A percentile compares a stretch with the other conserved stretches of the same genome.
Conservation (phyloP, 768 basidiomycete genomes). For the Lentinula boryana region DNA sequence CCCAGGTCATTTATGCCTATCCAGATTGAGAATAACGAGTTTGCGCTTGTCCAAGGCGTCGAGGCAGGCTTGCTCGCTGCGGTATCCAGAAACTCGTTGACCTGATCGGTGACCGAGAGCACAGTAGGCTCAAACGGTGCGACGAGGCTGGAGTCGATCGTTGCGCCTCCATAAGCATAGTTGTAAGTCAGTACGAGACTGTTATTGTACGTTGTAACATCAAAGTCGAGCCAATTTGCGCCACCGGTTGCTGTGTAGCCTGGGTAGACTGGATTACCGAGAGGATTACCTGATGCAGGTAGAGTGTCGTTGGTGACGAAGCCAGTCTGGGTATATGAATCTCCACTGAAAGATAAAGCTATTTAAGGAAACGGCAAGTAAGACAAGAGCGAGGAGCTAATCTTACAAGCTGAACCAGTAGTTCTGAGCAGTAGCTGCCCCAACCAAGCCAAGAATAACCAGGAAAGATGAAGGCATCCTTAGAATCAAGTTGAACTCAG, state of each 20-base stretch:
- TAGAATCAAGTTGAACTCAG: background rate
- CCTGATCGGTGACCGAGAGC: conserved; percentile 53
- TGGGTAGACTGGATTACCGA: conserved; percentile 51
- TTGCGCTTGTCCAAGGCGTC: conserved; percentile 49
- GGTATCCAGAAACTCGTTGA: conserved; percentile 47
- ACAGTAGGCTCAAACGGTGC: conserved; percentile 45
- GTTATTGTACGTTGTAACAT: conserved; percentile 46
- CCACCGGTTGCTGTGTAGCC: conserved; percentile 50
- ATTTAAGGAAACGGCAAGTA: background rate
- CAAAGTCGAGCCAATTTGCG: conserved; percentile 54
- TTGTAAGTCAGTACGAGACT: conserved; percentile 55
- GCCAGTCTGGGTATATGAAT: conserved; percentile 55
- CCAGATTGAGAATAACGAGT: conserved; percentile 61
- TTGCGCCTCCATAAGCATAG: conserved; percentile 62
- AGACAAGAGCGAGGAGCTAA: background rate
- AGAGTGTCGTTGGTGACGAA: conserved; percentile 35
- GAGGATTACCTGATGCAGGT: conserved; percentile 39
- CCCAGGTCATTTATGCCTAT: conserved; percentile 72
- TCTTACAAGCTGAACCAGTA: conserved; percentile 58
- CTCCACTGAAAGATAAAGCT: conserved; percentile 31
- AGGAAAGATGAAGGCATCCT: background rate
- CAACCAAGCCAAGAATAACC: background rate
- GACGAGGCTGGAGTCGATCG: conserved; percentile 55
- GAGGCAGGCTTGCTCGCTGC: conserved; percentile 41
- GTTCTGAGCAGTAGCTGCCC: conserved; percentile 15